Percentiles rank a stretch among this genome's conserved stretches.
phyloP scores from a whole-genome alignment of 805 yeast species.

The Lachancea dasiensis region DNA sequence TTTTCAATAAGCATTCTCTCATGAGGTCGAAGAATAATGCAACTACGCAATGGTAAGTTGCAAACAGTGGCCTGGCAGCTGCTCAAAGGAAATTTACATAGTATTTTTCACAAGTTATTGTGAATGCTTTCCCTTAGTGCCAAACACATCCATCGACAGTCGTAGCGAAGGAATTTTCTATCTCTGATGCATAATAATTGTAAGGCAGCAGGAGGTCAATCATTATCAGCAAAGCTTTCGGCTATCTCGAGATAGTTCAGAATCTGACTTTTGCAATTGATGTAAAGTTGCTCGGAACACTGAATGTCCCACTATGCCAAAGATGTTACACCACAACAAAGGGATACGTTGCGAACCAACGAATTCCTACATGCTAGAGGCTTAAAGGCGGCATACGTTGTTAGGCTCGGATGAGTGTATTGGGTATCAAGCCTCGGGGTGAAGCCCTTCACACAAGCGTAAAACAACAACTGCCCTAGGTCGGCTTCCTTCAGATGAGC shows the following conservation, averaged over 20 bases:
- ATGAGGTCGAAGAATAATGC: slow-evolving; percentile 14
- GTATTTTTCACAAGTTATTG: slow-evolving; percentile 31
- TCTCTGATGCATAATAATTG: slow-evolving; percentile 37
- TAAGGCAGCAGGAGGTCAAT: slow-evolving; percentile 39
- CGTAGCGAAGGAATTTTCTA: slow-evolving; percentile 28
- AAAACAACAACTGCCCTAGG: slow-evolving; percentile 18
- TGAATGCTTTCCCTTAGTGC: slow-evolving; percentile 34
- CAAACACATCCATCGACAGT: slow-evolving; percentile 26
- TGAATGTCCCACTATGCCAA: slow-evolving; percentile 31
- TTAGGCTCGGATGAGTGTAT: slow-evolving; percentile 35
- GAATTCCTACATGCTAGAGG: slow-evolving; percentile 32
- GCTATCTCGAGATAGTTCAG: slow-evolving; percentile 20
- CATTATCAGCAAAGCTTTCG: slow-evolving; percentile 29
- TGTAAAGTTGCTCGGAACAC: slow-evolving; percentile 22
- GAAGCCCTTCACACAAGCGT: slow-evolving; percentile 38
- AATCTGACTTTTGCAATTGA: slow-evolving; percentile 22
- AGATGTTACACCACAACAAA: slow-evolving; percentile 39
- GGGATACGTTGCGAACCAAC: slow-evolving; percentile 31
- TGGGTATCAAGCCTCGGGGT: slow-evolving; percentile 39
- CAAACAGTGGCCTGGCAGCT: too few relatives aligned
- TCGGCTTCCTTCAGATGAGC: slow-evolving; percentile 7
- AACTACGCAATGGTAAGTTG: neutral
- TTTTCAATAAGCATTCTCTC: slow-evolving; percentile 41
- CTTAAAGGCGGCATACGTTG: slow-evolving; percentile 37
- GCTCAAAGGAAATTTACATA: too few relatives aligned